A percentile compares a stretch with the other conserved stretches of the same genome.
Conservation (phyloP, 805 yeast species). For the Danielia oregonensis region DNA sequence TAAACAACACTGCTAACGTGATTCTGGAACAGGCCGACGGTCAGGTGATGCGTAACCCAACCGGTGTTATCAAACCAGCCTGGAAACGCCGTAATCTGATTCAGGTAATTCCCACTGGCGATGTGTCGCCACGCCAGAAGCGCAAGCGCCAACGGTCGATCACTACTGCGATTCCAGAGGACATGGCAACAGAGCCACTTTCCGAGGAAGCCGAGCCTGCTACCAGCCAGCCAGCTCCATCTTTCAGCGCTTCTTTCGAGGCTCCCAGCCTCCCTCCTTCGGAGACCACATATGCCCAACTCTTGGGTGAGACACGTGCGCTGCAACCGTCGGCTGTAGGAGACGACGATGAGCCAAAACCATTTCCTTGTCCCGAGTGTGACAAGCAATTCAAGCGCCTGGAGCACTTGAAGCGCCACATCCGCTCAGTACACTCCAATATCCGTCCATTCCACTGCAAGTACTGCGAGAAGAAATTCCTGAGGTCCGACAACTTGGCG, state of each 20-base stretch:
- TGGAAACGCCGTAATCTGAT: conserved; percentile 15
- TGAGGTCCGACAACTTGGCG: conserved; percentile 41
- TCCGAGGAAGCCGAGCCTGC: background rate
- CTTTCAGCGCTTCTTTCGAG: background rate
- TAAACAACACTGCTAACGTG: conserved; percentile 14
- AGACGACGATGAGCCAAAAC: conserved; percentile 15
- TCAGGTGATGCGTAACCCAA: conserved; percentile 21
- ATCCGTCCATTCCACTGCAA: conserved; percentile 44
- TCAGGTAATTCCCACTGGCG: conserved; percentile 9
- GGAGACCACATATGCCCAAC: background rate
- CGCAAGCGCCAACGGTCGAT: conserved; percentile 13
- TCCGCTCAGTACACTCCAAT: conserved; percentile 42
- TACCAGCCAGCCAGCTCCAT: background rate
- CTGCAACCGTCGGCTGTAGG: background rate
- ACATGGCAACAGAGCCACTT: conserved; percentile 2
- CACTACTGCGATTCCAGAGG: conserved; percentile 6
- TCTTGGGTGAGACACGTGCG: background rate
- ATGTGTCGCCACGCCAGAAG: conserved; percentile 5
- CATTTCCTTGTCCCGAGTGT: conserved; percentile 41
- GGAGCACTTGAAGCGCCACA: conserved; percentile 42
- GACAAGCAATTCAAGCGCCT: conserved; percentile 40
- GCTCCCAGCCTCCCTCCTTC: background rate
- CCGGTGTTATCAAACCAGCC: conserved; percentile 25
- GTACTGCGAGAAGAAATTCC: conserved; percentile 42
- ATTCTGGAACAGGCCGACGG: conserved; percentile 15